A percentile compares a stretch with the other conserved stretches of the same genome.
Conservation (phyloP, 139 green algal species). For the Volvox africanus region DNA sequence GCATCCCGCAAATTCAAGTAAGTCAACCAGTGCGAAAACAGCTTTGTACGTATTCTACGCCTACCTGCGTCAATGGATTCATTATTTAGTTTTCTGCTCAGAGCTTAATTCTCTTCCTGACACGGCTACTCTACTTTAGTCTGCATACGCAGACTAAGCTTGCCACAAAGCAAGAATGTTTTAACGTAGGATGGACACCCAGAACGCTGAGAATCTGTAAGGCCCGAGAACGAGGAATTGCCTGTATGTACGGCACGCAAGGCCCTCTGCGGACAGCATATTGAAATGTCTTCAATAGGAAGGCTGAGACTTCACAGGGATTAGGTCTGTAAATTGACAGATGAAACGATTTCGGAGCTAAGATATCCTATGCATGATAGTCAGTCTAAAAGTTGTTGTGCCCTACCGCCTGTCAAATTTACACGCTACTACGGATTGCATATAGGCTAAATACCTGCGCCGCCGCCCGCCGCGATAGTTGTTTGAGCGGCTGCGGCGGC, state of each 20-base stretch:
- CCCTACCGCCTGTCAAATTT: background rate
- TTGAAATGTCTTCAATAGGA: background rate
- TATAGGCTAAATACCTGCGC: background rate
- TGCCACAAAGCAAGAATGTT: too few species aligned
- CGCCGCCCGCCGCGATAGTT: slow-evolving; percentile 3
- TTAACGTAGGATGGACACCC: too few species aligned
- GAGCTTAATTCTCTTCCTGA: background rate
- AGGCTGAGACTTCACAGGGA: too few species aligned
- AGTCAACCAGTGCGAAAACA: background rate
- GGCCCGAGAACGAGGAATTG: too few species aligned
- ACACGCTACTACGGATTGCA: background rate
- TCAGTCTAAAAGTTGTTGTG: background rate
- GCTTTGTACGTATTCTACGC: background rate
- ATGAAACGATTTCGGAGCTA: too few species aligned
- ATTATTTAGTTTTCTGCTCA: background rate
- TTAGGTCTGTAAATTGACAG: too few species aligned
- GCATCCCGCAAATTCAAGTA: slow-evolving; percentile 74
- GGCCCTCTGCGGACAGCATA: background rate
- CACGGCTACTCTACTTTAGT: too few species aligned
- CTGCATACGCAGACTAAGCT: too few species aligned
- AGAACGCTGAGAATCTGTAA: too few species aligned
- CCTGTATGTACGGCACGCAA: too few species aligned
- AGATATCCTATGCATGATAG: too few species aligned
- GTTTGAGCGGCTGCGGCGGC: slow-evolving; percentile 19
- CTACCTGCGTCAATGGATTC: slow-evolving; percentile 38